Conservation (phyloP, 306 rosid genomes). For the Crotalaria pallida region DNA sequence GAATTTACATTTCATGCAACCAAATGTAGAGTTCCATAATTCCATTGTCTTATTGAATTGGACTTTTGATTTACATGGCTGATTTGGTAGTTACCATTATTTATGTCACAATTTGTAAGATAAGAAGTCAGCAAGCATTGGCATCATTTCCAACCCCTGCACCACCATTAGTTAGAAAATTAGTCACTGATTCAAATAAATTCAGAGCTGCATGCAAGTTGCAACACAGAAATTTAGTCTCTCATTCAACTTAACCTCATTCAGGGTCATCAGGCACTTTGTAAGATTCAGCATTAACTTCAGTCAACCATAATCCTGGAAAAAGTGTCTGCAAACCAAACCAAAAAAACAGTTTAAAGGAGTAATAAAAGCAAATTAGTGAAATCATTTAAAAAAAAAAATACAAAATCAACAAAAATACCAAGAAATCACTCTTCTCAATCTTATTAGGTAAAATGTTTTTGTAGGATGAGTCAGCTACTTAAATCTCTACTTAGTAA, state of each 20-base stretch:
- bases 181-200: not conserved
- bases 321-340: constrained; percentile 32
- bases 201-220: not conserved
- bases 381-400: not conserved
- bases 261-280: constrained; percentile 36
- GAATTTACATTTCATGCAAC: not conserved
- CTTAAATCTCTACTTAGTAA: no score
- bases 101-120: constrained; percentile 18
- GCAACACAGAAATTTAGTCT: not conserved
- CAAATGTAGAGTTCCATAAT: not conserved
- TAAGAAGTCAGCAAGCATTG: constrained; percentile 15
- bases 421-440: no score
- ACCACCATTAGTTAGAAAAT: not conserved
- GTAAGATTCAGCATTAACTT: constrained; percentile 42
- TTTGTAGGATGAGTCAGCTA: no score
- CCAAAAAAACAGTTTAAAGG: not conserved
- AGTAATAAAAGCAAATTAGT: no score
- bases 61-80: constrained; percentile 4
- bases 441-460: no score
- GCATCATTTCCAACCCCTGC: constrained; percentile 8
- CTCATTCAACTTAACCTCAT: constrained; percentile 12
- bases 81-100: constrained; percentile 23
- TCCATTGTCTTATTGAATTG: not conserved
- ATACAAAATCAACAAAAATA: not conserved
- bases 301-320: constrained; percentile 40